Evolutionary conservation across 2,329 filamentous ascomycete species (phyloP).

Genomic region (Aspergillus flavus): DNA sequence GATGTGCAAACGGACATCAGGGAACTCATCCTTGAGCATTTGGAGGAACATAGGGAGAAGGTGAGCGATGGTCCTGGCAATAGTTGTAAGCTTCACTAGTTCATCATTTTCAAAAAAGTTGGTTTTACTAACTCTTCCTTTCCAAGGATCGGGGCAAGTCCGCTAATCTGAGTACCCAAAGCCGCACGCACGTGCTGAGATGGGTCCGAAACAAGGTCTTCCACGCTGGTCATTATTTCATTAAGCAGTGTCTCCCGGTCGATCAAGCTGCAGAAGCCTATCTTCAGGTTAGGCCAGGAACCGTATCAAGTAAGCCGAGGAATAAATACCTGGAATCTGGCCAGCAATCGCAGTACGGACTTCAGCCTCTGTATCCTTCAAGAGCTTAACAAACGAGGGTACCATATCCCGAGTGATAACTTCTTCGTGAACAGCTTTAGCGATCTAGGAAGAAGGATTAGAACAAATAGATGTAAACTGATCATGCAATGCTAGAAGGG

Average conservation of each 20-base stretch:
- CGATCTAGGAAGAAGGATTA: constrained; percentile 66
- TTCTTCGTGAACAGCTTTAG: constrained; percentile 97
- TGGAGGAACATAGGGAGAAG: constrained; percentile 97
- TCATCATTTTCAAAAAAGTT: too few species aligned
- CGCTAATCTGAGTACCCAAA: constrained; percentile 94
- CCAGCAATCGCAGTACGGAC: constrained; percentile 95
- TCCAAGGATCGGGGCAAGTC: constrained; percentile 91
- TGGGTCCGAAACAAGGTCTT: constrained; percentile 92
- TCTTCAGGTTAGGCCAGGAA: constrained; percentile 22
- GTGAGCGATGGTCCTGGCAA: constrained; percentile 82
- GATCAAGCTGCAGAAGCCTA: constrained; percentile 88
- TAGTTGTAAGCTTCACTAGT: constrained; percentile 13
- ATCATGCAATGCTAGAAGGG: background rate
- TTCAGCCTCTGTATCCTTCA: constrained; percentile 97
- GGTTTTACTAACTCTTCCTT: constrained; percentile 80
- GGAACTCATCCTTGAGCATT: constrained; percentile 99
- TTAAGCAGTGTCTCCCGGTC: constrained; percentile 86
- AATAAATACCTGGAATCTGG: constrained; percentile 76
- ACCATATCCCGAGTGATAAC: constrained; percentile 92
- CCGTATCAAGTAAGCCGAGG: background rate
- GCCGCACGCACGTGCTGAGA: constrained; percentile 97
- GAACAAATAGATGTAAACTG: background rate
- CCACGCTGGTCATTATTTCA: constrained; percentile 94
- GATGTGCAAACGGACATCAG: constrained; percentile 96
- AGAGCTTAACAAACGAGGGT: constrained; percentile 92